Base-by-base conservation (phyloP, 257 asterid species). In the Echites panduratus region DNA sequence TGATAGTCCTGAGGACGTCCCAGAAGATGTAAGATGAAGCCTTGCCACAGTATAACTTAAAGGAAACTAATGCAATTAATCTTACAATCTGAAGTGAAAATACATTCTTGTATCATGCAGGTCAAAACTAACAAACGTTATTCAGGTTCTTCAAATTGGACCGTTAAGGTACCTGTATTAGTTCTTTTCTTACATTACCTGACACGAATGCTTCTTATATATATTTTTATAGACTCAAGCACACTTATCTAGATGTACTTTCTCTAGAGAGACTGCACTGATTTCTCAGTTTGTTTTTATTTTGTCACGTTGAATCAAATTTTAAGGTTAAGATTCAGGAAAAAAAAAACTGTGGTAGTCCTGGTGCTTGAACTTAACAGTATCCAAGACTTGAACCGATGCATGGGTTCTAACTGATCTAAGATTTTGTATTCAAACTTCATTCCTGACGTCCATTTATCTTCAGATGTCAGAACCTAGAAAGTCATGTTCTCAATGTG, bases 1-100 rank as follows among this genome's bases (percentile, higher is more conserved):
- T 70, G 99, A 95, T 84, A 72, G 78, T 81, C 96, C 87, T 1
- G 97, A 95, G 78, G 98, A 95, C 85, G 98, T 95, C 72, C 98
- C 99, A 40, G 98, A 95, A 84, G 98, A 92, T 78, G 99, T 95
- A 85, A 78, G 83, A 69, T 61, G 20, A 66, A 11, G 19, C 41
- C 24, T 40, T 75, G 73, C 53, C 1, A 17, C 81, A 32, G 45
- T 38, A 48, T 54, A 27, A 52, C 22, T 43, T 22, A 8, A 58
- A 67, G 50, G 22, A 9, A 14, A 40, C 24, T 43, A 14, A 61
- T 24, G 43, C 2, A 64, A 40, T 19, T 57, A 70, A 44, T 54
- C 2, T 32, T 49, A 68, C 29, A 35, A 41, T 49, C 27, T 16
- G 53, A 29, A 50, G 0, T 49, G 53, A 68, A 54, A 73, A 57